Evolutionary conservation across 2,329 filamentous ascomycete species (phyloP).

Genomic region (Neofusicoccum umdonicola): DNA sequence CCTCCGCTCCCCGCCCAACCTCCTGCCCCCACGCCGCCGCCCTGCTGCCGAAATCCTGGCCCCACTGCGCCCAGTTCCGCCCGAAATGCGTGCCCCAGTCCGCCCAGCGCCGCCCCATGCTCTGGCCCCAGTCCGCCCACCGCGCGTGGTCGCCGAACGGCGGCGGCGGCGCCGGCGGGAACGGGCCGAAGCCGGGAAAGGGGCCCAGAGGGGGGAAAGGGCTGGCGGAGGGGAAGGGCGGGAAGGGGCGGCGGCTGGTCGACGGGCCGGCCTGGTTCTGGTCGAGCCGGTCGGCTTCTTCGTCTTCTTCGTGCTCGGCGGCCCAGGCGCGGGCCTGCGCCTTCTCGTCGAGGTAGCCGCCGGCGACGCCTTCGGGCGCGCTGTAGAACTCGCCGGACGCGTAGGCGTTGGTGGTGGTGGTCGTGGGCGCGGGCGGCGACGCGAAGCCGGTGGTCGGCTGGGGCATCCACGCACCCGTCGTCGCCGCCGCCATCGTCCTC

Average conservation of each 20-base stretch:
- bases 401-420: neutral
- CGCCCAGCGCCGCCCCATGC: slow-evolving; percentile 22
- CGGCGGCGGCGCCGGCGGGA: neutral
- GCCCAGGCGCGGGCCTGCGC: slow-evolving; percentile 2
- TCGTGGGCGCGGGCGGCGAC: neutral
- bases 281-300: neutral
- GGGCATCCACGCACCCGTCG: neutral
- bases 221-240: neutral
- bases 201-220: neutral
- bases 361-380: neutral
- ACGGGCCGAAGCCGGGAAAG: slow-evolving; percentile 8
- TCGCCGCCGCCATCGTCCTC: slow-evolving; percentile 3
- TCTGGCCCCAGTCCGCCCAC: slow-evolving; percentile 15
- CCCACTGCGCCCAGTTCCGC: slow-evolving; percentile 22
- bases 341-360: slow-evolving; percentile 4
- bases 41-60: slow-evolving; percentile 33
- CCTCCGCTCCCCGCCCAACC: no score
- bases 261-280: neutral
- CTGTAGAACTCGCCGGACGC: slow-evolving; percentile 6
- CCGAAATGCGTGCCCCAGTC: slow-evolving; percentile 19
- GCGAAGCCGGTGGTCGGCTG: neutral
- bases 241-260: neutral
- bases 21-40: slow-evolving; percentile 31
- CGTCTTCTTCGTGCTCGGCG: neutral
- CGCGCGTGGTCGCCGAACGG: neutral